These are phyloP conservation scores for Penicillium verrucosum DNA, from an alignment of 2,329 filamentous ascomycete species.

Conservation along the genomic window DNA sequence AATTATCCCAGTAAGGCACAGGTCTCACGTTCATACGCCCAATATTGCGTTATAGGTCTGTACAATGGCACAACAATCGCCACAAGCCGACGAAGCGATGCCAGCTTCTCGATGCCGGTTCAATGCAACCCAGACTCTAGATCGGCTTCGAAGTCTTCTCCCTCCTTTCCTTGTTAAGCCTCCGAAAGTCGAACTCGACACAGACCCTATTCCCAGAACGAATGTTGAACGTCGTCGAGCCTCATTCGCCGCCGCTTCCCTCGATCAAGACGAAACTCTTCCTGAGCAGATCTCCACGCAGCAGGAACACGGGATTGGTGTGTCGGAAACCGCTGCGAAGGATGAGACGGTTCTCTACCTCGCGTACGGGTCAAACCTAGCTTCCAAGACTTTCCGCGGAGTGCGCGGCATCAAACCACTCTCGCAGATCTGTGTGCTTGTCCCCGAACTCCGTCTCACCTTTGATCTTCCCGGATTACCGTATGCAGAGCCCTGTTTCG, in stretches of 20 bases:
- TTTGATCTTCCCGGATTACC: conserved; percentile 85
- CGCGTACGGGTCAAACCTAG: conserved; percentile 90
- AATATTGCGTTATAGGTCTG: neutral
- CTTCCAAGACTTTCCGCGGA: conserved; percentile 73
- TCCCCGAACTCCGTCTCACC: conserved; percentile 71
- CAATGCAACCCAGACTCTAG: conserved; percentile 15
- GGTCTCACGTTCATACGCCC: neutral
- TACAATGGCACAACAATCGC: conserved; percentile 9
- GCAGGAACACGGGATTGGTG: conserved; percentile 12
- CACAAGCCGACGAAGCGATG: neutral
- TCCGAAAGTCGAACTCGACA: neutral
- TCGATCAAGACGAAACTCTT: conserved; percentile 19
- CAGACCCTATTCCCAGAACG: conserved; percentile 14
- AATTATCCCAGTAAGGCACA: conserved; percentile 1
- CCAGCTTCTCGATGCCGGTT: conserved; percentile 10
- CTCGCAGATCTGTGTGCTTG: conserved; percentile 75
- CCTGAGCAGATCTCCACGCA: conserved; percentile 18
- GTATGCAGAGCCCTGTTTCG: conserved; percentile 88
- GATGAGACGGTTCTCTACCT: conserved; percentile 67
- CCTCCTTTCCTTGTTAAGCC: neutral
- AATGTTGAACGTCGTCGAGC: conserved; percentile 16
- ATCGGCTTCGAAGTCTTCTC: conserved; percentile 10
- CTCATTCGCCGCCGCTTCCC: conserved; percentile 12
- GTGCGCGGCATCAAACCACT: conserved; percentile 75
- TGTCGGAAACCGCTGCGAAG: conserved; percentile 4